Base-by-base conservation (phyloP, 352 stramenopile species). In the Elongisporangium anandrum region DNA sequence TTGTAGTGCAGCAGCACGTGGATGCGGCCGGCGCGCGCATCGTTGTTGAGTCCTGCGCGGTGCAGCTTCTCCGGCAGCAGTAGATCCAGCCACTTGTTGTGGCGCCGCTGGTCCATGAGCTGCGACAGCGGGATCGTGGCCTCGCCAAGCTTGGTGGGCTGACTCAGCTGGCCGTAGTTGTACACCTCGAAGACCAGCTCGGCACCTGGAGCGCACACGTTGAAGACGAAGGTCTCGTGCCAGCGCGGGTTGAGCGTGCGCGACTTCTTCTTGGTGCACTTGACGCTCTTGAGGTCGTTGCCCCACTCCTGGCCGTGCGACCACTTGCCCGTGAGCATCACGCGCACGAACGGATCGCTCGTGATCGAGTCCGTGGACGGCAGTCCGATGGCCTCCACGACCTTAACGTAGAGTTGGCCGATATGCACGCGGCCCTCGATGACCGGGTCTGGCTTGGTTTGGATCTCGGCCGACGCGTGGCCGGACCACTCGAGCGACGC, bases 181-280 rank as follows among this genome's bases (percentile, higher is more conserved):
- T 91, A 94, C 52, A 94, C 82, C 54, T 94, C 85, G 26, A 94
- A 77, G 34, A 92, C 69, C 26, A 94, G 64, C 60, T 92, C 82
- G 0, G 85, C 85, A n/a, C 85, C 85, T 4, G 85, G 85, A 4
- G 85, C 85, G 52, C 82, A 94, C 29, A 94, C 85, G 59, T 94
- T 94, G 66, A 92, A 94, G 45, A 94, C 85, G 50, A 94, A 94
- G 10, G 81, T 94, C 59, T 94, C 85, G 57, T 94, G 85, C 85
- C 85, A 94, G 23, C 85, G 85, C 24, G 85, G 85, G 55, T 94
- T 94, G 24, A 94, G 72, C 47, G 85, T 94, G 47, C 85, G 82
- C 26, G 81, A 92, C 66, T 92, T 94, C 50, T 90, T 90, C 71
- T 94, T 94, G 9, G 85, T 94, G 60, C 83, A 91, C 59, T 90